A percentile compares a stretch with the other conserved stretches of the same genome.
These are phyloP conservation scores for Pachyrhizus erosus DNA, from an alignment of 306 rosid genomes.

Conservation along the genomic window DNA sequence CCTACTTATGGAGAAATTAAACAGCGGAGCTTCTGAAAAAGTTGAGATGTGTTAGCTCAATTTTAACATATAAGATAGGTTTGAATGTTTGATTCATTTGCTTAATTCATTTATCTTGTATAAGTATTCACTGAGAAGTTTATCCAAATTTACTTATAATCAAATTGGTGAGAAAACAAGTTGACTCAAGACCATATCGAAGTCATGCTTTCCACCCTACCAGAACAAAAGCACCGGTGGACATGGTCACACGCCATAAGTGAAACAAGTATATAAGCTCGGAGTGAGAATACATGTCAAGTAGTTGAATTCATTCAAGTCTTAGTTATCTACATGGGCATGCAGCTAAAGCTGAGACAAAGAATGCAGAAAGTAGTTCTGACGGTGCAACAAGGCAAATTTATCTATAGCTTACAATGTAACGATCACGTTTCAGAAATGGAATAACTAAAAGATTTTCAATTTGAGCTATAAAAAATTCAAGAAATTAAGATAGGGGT, in stretches of 20 bases:
- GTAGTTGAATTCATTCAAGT: not conserved
- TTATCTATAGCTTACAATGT: not conserved
- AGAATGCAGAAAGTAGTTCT: slow-evolving; percentile 15
- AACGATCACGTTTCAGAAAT: not conserved
- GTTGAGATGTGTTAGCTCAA: not conserved
- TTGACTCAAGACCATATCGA: slow-evolving; percentile 18
- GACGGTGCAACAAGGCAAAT: slow-evolving; percentile 1
- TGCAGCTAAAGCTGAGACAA: not conserved
- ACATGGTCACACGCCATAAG: not conserved
- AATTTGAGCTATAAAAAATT: too few relatives aligned
- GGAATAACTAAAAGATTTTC: not conserved
- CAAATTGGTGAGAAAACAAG: slow-evolving; percentile 30
- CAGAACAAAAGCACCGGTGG: not conserved
- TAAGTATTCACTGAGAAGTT: not conserved
- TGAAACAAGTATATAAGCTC: not conserved
- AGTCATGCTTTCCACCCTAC: not conserved
- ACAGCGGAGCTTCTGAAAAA: not conserved
- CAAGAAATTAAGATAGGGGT: too few relatives aligned
- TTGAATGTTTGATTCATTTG: not conserved
- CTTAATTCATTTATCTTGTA: not conserved
- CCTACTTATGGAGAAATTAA: not conserved
- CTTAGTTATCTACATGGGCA: not conserved
- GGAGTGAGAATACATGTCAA: not conserved
- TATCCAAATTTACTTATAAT: not conserved
- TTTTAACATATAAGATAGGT: not conserved